phyloP scores from a whole-genome alignment of 148 eudicot genomes.

The Arbutus unedo region DNA sequence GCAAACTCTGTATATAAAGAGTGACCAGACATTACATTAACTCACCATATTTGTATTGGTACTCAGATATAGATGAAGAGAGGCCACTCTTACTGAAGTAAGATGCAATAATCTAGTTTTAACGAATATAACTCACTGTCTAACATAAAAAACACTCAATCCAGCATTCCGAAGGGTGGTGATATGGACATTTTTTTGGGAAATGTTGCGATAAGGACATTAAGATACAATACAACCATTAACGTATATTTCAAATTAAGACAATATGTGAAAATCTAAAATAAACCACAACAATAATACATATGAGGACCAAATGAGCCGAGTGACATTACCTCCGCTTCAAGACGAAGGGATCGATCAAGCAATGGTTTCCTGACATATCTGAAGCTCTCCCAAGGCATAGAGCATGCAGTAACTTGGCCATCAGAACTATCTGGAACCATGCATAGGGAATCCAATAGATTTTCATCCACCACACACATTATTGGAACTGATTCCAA shows the following conservation, averaged over 20 bases:
- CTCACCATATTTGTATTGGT: background rate
- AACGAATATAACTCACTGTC: background rate
- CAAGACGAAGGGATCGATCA: conserved; percentile 44
- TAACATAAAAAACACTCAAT: background rate
- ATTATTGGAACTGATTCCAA: conserved; percentile 68
- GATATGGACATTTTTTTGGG: background rate
- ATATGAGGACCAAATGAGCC: background rate
- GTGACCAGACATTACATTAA: background rate
- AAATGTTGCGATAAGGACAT: background rate
- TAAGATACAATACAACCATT: background rate
- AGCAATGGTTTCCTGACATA: conserved; percentile 64
- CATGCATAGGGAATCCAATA: conserved; percentile 52
- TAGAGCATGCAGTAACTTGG: conserved; percentile 39
- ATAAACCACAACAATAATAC: background rate
- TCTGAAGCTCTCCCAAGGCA: conserved; percentile 93
- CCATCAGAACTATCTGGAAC: conserved; percentile 56
- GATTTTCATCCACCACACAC: conserved; percentile 84
- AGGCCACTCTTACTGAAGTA: conserved; percentile 1
- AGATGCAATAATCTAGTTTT: background rate
- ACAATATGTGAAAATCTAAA: background rate
- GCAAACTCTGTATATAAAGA: conserved; percentile 51
- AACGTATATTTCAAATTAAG: background rate
- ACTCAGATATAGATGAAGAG: background rate
- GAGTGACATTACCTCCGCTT: conserved; percentile 55
- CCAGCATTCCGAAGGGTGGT: background rate